Evolutionary conservation across 768 basidiomycete species (phyloP).

Genomic region (Jaapia argillacea): DNA sequence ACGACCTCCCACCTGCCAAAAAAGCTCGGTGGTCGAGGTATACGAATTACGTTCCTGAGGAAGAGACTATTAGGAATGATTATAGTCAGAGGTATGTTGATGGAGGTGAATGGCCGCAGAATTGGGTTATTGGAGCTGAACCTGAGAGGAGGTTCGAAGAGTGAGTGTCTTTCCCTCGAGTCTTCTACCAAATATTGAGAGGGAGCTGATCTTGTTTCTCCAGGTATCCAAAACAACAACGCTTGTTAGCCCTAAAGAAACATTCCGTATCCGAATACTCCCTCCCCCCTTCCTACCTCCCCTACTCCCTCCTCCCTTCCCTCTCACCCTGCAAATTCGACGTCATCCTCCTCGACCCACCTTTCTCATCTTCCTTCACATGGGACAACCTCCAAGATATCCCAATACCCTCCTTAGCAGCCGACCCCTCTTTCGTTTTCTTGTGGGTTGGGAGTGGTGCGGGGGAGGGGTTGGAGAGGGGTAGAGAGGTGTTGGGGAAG

Average conservation of each 20-base stretch:
- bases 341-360: conserved; percentile 85
- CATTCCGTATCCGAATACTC: conserved; percentile 60
- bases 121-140: conserved; percentile 85
- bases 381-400: conserved; percentile 81
- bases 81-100: conserved; percentile 87
- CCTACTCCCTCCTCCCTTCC: conserved; percentile 46
- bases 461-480: conserved; percentile 84
- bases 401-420: conserved; percentile 72
- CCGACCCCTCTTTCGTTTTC: conserved; percentile 90
- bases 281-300: conserved; percentile 65
- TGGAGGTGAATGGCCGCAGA: conserved; percentile 88
- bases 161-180: conserved; percentile 27
- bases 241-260: conserved; percentile 77
- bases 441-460: conserved; percentile 94
- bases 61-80: conserved; percentile 96
- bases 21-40: conserved; percentile 63
- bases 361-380: conserved; percentile 75
- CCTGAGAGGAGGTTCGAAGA: conserved; percentile 89
- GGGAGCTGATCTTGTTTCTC: background rate
- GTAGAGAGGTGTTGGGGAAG: conserved; percentile 79
- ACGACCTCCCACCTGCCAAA: conserved; percentile 59
- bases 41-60: conserved; percentile 79
- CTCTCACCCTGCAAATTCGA: conserved; percentile 75
- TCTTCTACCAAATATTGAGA: conserved; percentile 1
- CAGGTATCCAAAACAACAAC: conserved; percentile 95